Percentiles rank a stretch among this genome's conserved stretches.
Evolutionary conservation across 768 basidiomycete species (phyloP).

Genomic region (Suillus cothurnatus): DNA sequence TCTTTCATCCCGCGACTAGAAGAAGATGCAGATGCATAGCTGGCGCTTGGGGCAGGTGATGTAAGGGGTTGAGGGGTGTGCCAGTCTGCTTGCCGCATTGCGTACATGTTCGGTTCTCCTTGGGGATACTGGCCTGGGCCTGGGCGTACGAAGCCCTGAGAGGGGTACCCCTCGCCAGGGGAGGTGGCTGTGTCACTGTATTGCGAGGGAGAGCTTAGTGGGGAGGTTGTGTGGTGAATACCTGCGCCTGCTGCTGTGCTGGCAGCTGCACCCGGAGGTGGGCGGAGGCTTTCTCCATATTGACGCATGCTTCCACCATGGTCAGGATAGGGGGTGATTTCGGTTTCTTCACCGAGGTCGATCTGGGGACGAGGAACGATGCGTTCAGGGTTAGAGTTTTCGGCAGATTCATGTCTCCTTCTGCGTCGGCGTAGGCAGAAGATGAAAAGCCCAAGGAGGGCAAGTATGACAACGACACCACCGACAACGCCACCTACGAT

Average conservation of each 20-base stretch:
- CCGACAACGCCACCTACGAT: constrained; percentile 57
- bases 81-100: constrained; percentile 23
- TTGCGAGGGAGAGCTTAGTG: constrained; percentile 13
- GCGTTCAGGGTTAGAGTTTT: constrained; percentile 51
- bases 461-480: constrained; percentile 38
- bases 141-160: not conserved
- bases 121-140: not conserved
- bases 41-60: constrained; percentile 20
- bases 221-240: not conserved
- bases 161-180: constrained; percentile 12
- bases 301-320: constrained; percentile 27
- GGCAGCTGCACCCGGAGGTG: not conserved
- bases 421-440: constrained; percentile 30
- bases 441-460: constrained; percentile 29
- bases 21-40: not conserved
- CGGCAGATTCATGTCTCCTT: constrained; percentile 44
- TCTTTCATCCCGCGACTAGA: not conserved
- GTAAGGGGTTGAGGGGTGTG: constrained; percentile 15
- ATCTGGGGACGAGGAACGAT: constrained; percentile 32
- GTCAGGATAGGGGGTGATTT: constrained; percentile 20
- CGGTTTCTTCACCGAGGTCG: constrained; percentile 34
- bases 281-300: constrained; percentile 13
- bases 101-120: constrained; percentile 11
- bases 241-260: too few relatives aligned
- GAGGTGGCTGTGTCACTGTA: constrained; percentile 12